Evolutionary conservation across 352 stramenopile species (phyloP), one percentile per base, ranked within the genome.

Genomic region (Globisporangium iwayamae): DNA sequence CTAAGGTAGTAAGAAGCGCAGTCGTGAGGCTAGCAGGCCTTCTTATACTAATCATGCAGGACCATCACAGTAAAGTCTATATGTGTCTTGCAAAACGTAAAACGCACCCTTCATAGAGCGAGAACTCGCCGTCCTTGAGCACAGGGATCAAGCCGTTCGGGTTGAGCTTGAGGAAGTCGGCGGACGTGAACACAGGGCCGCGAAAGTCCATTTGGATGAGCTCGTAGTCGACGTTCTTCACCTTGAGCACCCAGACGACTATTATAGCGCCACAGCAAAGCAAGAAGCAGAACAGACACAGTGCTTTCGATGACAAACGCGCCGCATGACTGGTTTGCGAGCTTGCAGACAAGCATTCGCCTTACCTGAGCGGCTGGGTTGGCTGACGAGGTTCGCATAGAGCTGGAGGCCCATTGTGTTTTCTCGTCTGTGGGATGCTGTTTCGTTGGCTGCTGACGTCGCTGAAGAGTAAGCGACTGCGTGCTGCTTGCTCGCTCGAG

Each of bases 341-440:
- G 4, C 8, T 28, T 5, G 18, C 8, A 51, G 45, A 30, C 10
- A 28, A 1, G 30, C 2, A 32, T 9, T 2, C 51, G 22, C 28
- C 18, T 7, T 59, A 64, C 62, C 55, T 53, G 62, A 63, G 18
- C 66, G 67, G 36, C 56, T 71, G 32, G 74, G 74, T 53, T 78
- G 74, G 47, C 71, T 79, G 64, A 81, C 65, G 14, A 74, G 38
- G 48, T 81, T 81, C 11, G 65, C 73, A 58, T 76, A 81, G 7
- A 78, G 50, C 57, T 78, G 72, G 47, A 81, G 58, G 18, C 60
- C 9, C 70, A 78, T 76, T 39, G 56, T 66, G 22, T 47, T 11
- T 56, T 4, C 22, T 25, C 22, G 22, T 25, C 22, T 25, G 22
- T 25, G 22, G 22, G 22, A 25, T 25, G n/a, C 28, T 28, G 20